phyloP scores from a whole-genome alignment of 208 protist species.

The Herpetomonas tarakana region DNA sequence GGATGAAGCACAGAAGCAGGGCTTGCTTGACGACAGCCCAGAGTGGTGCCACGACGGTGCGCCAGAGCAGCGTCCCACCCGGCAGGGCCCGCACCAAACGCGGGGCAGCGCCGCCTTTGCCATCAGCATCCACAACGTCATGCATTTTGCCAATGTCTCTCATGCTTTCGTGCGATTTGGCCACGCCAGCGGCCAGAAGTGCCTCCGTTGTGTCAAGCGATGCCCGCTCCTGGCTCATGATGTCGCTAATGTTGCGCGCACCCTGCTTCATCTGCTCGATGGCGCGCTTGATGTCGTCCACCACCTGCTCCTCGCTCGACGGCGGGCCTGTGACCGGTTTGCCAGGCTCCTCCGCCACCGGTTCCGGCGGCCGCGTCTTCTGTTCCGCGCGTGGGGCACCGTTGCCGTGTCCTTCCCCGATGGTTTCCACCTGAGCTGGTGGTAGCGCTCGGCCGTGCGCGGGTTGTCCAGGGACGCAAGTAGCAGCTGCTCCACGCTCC shows the following conservation, averaged over 20 bases:
- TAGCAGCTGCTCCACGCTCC: no score
- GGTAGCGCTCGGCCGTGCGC: no score
- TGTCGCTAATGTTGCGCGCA: conserved; percentile 46
- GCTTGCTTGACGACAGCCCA: conserved; percentile 59
- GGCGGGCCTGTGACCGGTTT: background rate
- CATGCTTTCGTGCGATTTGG: conserved; percentile 26
- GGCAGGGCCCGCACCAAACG: conserved; percentile 29
- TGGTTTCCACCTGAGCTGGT: no score
- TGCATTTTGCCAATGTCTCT: conserved; percentile 26
- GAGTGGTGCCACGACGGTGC: conserved; percentile 41
- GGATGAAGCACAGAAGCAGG: conserved; percentile 32
- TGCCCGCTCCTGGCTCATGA: conserved; percentile 50
- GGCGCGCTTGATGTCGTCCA: conserved; percentile 44
- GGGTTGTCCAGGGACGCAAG: no score
- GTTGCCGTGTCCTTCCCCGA: no score
- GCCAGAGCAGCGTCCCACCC: conserved; percentile 45
- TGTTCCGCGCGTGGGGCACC: background rate
- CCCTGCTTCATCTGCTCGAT: conserved; percentile 62
- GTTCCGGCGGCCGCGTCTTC: background rate
- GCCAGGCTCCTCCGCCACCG: background rate
- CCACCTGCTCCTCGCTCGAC: conserved; percentile 30
- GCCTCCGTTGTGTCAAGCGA: conserved; percentile 29
- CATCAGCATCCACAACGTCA: conserved; percentile 6
- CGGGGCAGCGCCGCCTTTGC: conserved; percentile 8
- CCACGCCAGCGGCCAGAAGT: conserved; percentile 47